Conservation (phyloP, 2,329 filamentous ascomycete species). For the Fusarium sp. region DNA sequence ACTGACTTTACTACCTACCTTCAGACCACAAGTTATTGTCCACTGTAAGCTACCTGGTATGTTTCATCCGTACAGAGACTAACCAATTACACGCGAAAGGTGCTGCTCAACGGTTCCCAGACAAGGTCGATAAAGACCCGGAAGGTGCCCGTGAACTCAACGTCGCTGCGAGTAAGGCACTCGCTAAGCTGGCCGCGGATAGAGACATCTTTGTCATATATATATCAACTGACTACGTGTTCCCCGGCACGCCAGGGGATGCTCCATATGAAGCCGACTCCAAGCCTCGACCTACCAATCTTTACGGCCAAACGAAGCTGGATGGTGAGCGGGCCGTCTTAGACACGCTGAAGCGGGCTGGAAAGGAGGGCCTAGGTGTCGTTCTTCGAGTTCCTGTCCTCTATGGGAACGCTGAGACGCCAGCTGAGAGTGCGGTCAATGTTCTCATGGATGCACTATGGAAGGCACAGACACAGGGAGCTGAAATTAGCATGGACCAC, state of each 20-base stretch:
- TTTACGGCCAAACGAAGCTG: conserved; percentile 73
- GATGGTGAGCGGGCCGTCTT: conserved; percentile 72
- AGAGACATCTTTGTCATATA: conserved; percentile 75
- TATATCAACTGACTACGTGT: conserved; percentile 86
- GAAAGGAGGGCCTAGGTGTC: conserved; percentile 65
- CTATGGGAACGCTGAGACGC: conserved; percentile 77
- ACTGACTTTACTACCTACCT: conserved; percentile 3
- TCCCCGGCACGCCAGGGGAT: conserved; percentile 77
- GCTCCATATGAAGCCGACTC: conserved; percentile 80
- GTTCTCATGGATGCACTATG: conserved; percentile 79
- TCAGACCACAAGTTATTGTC: conserved; percentile 78
- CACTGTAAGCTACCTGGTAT: conserved; percentile 70
- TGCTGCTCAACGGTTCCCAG: conserved; percentile 87
- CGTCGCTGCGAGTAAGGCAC: conserved; percentile 71
- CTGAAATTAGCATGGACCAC: conserved; percentile 81
- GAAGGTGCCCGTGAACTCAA: conserved; percentile 79
- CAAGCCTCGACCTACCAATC: conserved; percentile 75
- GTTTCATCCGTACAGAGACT: conserved; percentile 9
- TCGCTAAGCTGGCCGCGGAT: conserved; percentile 72
- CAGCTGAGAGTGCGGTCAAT: conserved; percentile 84
- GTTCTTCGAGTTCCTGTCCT: conserved; percentile 84
- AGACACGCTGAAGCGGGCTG: conserved; percentile 61
- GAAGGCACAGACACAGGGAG: conserved; percentile 73
- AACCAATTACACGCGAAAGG: conserved; percentile 57
- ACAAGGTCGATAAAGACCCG: conserved; percentile 84